Evolutionary conservation across 352 stramenopile genomes (phyloP), one percentile per base, ranked within the genome.

Genomic region (Phytopythium kandeliae): DNA sequence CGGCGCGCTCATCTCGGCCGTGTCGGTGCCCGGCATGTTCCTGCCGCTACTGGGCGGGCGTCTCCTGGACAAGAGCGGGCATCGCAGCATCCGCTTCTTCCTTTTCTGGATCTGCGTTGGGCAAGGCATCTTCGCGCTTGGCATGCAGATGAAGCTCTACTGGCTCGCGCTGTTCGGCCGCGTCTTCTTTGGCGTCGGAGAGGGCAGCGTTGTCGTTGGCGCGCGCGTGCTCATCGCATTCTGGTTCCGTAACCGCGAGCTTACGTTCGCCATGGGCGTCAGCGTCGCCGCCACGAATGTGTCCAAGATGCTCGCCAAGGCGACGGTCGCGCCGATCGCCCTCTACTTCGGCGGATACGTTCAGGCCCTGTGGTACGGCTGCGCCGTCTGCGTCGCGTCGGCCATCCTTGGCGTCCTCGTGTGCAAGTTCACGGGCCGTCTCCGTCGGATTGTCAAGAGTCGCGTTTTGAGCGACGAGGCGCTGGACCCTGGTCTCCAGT

Each of bases 271-370:
- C 36, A 91, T 95, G 78, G 88, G 88, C 33, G 83, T 95, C 13
- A 84, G 63, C 37, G 86, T 97, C n/a, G 86, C 83, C 15, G 58
- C 94, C 34, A 94, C 88, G n/a, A 96, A 95, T 58, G 54, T 96
- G 12, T 90, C 77, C 54, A 96, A 96, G 77, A 97, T 95, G 75
- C 51, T 95, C n/a, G 86, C 87, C 15, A 96, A 95, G 63, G 67
- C 87, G 1, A 95, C 84, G 7, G 81, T 95, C 21, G 87, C 84
- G 13, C 87, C 88, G 0, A 74, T 96, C 30, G 85, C 86, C 2
- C 60, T 94, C 16, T 80, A 89, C 51, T 93, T 91, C 60, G 79
- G 85, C 16, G 78, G 83, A 22, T 96, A 96, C 55, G 76, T 92
- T 34, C 62, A 86, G n/a, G 80, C 83, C 36, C 63, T 96, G 15